phyloP scores from a whole-genome alignment of 2,329 filamentous ascomycete genomes.

The Phaeoacremonium minimum region DNA sequence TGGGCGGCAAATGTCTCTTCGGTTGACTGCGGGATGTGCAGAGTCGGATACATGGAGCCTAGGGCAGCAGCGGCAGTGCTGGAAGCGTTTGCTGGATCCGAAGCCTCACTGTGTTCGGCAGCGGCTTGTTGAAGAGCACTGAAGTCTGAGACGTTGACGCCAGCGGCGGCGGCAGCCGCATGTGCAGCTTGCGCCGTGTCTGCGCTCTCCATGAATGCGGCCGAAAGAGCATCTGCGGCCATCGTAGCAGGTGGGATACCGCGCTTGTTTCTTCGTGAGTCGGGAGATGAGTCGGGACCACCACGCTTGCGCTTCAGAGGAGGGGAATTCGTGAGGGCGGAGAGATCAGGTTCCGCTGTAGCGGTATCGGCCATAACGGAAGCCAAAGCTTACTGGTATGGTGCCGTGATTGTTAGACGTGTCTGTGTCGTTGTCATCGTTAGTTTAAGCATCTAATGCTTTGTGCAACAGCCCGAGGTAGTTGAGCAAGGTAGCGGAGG shows the following conservation, averaged over 20 bases:
- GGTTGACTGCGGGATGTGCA: constrained; percentile 53
- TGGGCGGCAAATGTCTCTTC: constrained; percentile 59
- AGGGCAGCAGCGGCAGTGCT: constrained; percentile 57
- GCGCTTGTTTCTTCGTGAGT: constrained; percentile 8
- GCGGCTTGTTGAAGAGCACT: constrained; percentile 52
- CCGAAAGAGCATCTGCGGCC: constrained; percentile 38
- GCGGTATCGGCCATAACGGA: constrained; percentile 42
- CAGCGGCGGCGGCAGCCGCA: constrained; percentile 36
- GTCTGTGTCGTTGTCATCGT: no score
- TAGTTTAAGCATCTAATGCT: no score
- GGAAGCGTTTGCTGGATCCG: constrained; percentile 49
- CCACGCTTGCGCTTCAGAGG: constrained; percentile 9
- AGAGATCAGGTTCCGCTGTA: constrained; percentile 14
- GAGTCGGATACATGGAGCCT: constrained; percentile 53
- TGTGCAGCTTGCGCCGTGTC: no score
- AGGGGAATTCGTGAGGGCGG: constrained; percentile 9
- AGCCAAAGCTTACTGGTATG: constrained; percentile 8
- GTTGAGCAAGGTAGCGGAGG: no score
- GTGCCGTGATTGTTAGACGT: no score
- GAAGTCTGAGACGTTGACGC: constrained; percentile 49
- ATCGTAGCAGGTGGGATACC: constrained; percentile 39
- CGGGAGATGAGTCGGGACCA: constrained; percentile 8
- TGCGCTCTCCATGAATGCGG: constrained; percentile 51
- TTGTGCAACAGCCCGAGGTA: no score
- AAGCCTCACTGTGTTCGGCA: constrained; percentile 38